phyloP scores from a whole-genome alignment of 1,284 basidiomycete genomes.

The Moniliophthora roreri region DNA sequence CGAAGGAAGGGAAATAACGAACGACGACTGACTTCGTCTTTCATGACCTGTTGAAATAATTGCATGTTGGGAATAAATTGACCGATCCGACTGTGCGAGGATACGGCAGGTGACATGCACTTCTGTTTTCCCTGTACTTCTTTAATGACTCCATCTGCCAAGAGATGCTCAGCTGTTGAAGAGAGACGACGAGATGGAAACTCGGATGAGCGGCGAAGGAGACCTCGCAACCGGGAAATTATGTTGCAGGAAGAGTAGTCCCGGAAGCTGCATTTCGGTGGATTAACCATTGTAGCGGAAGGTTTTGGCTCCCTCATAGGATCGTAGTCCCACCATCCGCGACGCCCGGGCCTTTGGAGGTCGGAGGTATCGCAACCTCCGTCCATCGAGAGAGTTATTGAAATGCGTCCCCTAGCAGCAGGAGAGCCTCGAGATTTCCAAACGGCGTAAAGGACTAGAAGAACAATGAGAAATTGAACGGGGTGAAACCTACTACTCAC shows the following conservation, averaged over 20 bases:
- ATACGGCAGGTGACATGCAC: conserved; percentile 32
- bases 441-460: conserved; percentile 56
- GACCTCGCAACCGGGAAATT: too few species aligned
- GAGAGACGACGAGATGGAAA: not conserved
- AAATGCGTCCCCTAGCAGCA: conserved; percentile 55
- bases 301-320: conserved; percentile 18
- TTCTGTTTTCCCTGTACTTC: conserved; percentile 11
- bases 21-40: conserved; percentile 52
- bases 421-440: conserved; percentile 53
- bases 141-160: not conserved
- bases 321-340: conserved; percentile 60
- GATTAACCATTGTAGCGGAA: not conserved
- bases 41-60: conserved; percentile 54
- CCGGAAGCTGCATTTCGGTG: not conserved
- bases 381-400: conserved; percentile 48
- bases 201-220: too few species aligned
- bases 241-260: too few species aligned
- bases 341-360: conserved; percentile 30
- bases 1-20: not conserved
- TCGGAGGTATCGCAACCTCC: conserved; percentile 28
- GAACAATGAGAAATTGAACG: conserved; percentile 4
- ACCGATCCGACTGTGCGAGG: conserved; percentile 44
- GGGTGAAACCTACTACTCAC: conserved; percentile 37
- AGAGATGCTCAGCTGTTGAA: not conserved
- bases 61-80: conserved; percentile 53